Evolutionary conservation across 2,329 filamentous ascomycete species (phyloP).

Genomic region (Blastomyces gilchristii): DNA sequence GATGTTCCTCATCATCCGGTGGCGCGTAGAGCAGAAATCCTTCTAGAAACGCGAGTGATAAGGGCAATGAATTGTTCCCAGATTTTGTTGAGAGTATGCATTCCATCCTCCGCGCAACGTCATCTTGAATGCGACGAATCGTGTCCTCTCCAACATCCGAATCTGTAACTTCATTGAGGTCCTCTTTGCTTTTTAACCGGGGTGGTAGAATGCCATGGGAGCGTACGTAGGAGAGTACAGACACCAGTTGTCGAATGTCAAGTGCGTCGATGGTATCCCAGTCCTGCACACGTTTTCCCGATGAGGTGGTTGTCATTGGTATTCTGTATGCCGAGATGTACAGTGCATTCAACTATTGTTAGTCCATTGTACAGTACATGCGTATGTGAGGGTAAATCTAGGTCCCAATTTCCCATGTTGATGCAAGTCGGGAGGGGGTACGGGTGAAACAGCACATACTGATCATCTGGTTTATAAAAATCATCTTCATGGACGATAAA

Average conservation of each 20-base stretch:
- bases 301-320: constrained; percentile 38
- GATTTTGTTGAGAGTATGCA: background rate
- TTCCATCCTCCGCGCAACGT: constrained; percentile 20
- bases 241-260: constrained; percentile 57
- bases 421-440: too few species aligned
- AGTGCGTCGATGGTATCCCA: constrained; percentile 86
- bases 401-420: background rate
- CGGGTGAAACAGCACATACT: constrained; percentile 39
- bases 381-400: background rate
- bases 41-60: constrained; percentile 62
- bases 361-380: background rate
- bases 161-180: constrained; percentile 45
- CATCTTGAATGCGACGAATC: constrained; percentile 19
- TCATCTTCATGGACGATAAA: constrained; percentile 94
- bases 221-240: constrained; percentile 60
- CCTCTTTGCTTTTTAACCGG: constrained; percentile 46
- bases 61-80: background rate
- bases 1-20: constrained; percentile 21
- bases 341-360: background rate
- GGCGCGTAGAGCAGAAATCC: constrained; percentile 74
- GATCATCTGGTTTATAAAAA: constrained; percentile 74
- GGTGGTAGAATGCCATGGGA: constrained; percentile 48
- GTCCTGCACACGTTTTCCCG: constrained; percentile 56
- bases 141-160: constrained; percentile 25
- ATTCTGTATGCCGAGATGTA: constrained; percentile 25